Evolutionary conservation across 2,329 filamentous ascomycete species (phyloP).

Genomic region (Exserohilum turcica): DNA sequence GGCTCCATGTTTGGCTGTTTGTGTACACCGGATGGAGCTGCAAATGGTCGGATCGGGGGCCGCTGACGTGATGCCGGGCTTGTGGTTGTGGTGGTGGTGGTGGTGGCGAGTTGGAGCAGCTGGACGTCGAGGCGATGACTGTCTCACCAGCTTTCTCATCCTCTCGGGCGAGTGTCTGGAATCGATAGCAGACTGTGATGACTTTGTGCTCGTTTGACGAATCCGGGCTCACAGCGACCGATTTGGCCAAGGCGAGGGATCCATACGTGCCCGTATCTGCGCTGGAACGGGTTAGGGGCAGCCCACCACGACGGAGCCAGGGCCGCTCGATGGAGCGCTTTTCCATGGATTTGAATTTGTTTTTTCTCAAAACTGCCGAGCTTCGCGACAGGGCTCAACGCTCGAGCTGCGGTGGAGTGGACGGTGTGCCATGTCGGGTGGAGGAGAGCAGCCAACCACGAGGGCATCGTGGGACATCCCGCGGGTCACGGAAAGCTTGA

Average conservation of each 20-base stretch:
- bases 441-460: slow-evolving; percentile 22
- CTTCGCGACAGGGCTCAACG: slow-evolving; percentile 12
- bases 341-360: not conserved
- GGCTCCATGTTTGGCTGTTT: slow-evolving; percentile 26
- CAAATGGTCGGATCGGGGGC: slow-evolving; percentile 13
- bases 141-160: not conserved
- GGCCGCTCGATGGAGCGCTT: slow-evolving; percentile 2
- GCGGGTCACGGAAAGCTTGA: slow-evolving; percentile 28
- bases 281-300: not conserved
- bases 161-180: not conserved
- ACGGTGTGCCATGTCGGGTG: slow-evolving; percentile 11
- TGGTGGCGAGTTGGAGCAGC: slow-evolving; percentile 5
- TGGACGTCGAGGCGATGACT: slow-evolving; percentile 5
- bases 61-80: slow-evolving; percentile 15
- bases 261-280: not conserved
- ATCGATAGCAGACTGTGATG: slow-evolving; percentile 11
- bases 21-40: slow-evolving; percentile 9
- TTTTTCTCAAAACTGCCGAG: slow-evolving; percentile 6
- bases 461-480: slow-evolving; percentile 5
- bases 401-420: slow-evolving; percentile 5
- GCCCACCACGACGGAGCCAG: not conserved
- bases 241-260: slow-evolving; percentile 2
- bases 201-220: slow-evolving; percentile 9
- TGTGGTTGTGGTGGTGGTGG: no score
- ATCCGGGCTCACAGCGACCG: slow-evolving; percentile 5